These are phyloP conservation scores for Furcasterigmium sp. DNA, from an alignment of 2,329 filamentous ascomycete species.

Conservation along the genomic window DNA sequence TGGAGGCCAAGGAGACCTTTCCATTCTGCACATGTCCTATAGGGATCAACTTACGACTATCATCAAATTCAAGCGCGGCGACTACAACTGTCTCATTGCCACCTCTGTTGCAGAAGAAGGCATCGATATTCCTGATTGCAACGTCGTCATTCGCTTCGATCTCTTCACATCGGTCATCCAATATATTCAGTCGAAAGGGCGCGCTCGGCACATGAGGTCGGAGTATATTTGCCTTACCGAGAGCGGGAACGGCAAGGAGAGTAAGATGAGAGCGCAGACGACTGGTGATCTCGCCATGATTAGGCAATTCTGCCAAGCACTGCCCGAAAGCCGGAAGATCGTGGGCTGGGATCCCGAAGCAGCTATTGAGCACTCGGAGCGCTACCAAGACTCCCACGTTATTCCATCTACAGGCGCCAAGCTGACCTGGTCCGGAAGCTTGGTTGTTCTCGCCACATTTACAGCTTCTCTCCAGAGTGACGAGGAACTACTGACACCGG, in stretches of 20 bases:
- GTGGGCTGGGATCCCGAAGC: slow-evolving; percentile 53
- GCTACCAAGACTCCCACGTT: slow-evolving; percentile 46
- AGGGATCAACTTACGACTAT: slow-evolving; percentile 71
- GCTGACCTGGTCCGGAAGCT: slow-evolving; percentile 70
- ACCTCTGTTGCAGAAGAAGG: slow-evolving; percentile 65
- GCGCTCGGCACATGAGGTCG: slow-evolving; percentile 73
- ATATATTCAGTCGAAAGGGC: slow-evolving; percentile 87
- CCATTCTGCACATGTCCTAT: slow-evolving; percentile 47
- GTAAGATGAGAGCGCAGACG: slow-evolving; percentile 51
- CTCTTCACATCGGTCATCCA: slow-evolving; percentile 87
- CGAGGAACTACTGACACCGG: slow-evolving; percentile 29
- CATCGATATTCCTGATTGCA: slow-evolving; percentile 63
- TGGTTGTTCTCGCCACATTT: slow-evolving; percentile 69
- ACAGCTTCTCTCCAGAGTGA: slow-evolving; percentile 55
- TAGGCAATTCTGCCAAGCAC: slow-evolving; percentile 66
- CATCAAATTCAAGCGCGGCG: slow-evolving; percentile 54
- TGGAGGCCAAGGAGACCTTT: slow-evolving; percentile 4
- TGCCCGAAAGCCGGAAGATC: slow-evolving; percentile 72
- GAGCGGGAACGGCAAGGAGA: slow-evolving; percentile 57
- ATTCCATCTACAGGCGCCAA: slow-evolving; percentile 68
- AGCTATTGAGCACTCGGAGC: slow-evolving; percentile 46
- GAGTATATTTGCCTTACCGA: slow-evolving; percentile 85
- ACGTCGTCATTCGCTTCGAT: slow-evolving; percentile 71
- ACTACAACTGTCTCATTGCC: slow-evolving; percentile 59
- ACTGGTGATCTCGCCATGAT: slow-evolving; percentile 58